Evolutionary conservation across 2,329 filamentous ascomycete species (phyloP).

Genomic region (Botryotinia globosa): DNA sequence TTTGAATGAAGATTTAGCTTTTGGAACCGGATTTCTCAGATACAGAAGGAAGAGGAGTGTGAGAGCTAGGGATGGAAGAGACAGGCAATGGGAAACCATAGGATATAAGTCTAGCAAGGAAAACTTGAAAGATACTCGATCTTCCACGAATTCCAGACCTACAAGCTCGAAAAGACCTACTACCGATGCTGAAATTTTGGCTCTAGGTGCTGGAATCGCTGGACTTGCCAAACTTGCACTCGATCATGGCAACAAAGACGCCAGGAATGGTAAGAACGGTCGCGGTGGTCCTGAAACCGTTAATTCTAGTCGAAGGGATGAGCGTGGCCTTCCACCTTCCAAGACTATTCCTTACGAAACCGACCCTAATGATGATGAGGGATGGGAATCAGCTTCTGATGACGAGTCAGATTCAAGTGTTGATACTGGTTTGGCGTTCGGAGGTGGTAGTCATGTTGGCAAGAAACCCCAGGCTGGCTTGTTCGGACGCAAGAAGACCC

Average conservation of each 20-base stretch:
- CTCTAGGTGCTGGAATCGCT: slow-evolving; percentile 47
- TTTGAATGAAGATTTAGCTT: slow-evolving; percentile 65
- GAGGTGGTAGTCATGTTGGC: slow-evolving; percentile 42
- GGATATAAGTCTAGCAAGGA: slow-evolving; percentile 26
- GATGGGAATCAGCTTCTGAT: slow-evolving; percentile 58
- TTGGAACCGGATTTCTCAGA: slow-evolving; percentile 55
- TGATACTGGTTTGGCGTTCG: slow-evolving; percentile 60
- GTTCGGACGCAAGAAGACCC: slow-evolving; percentile 36
- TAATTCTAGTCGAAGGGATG: slow-evolving; percentile 24
- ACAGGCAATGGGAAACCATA: slow-evolving; percentile 33
- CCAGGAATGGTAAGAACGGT: slow-evolving; percentile 37
- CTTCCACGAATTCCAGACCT: slow-evolving; percentile 35
- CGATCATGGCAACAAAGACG: slow-evolving; percentile 39
- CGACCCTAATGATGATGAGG: slow-evolving; percentile 47
- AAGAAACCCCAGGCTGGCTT: slow-evolving; percentile 21
- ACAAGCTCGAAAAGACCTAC: slow-evolving; percentile 27
- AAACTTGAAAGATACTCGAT: slow-evolving; percentile 12
- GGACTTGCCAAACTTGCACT: slow-evolving; percentile 47
- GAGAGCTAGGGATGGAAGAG: slow-evolving; percentile 33
- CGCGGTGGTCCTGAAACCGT: slow-evolving; percentile 14
- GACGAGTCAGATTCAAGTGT: slow-evolving; percentile 51
- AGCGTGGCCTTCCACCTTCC: slow-evolving; percentile 33
- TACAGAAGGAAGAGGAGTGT: slow-evolving; percentile 31
- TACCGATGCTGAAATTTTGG: slow-evolving; percentile 47
- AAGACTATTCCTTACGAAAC: slow-evolving; percentile 35